phyloP scores from a whole-genome alignment of 331 rosid species.

The Rhamnella rubrinervis region DNA sequence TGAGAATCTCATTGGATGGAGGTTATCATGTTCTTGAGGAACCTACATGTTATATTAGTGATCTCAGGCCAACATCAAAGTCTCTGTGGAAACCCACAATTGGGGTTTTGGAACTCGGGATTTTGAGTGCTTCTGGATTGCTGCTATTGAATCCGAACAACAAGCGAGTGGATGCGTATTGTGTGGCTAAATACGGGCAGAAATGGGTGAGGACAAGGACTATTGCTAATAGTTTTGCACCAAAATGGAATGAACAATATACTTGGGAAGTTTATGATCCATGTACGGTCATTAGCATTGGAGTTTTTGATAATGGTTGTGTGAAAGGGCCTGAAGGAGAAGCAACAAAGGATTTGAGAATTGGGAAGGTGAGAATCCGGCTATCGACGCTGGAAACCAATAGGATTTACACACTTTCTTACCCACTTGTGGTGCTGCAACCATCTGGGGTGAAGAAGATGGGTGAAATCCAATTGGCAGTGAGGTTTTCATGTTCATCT shows the following conservation, averaged over 20 bases:
- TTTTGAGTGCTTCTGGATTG: constrained; percentile 55
- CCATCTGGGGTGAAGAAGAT: constrained; percentile 58
- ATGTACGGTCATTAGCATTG: constrained; percentile 61
- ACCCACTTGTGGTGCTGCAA: constrained; percentile 52
- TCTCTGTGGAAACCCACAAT: constrained; percentile 57
- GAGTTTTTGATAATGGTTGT: constrained; percentile 64
- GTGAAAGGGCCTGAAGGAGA: constrained; percentile 43
- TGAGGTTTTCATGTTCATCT: constrained; percentile 53
- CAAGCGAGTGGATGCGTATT: constrained; percentile 60
- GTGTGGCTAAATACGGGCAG: constrained; percentile 75
- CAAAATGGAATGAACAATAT: constrained; percentile 74
- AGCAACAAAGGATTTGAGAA: constrained; percentile 46
- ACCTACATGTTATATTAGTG: constrained; percentile 62
- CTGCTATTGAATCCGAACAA: constrained; percentile 53
- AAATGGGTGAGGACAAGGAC: constrained; percentile 71
- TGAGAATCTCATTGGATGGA: constrained; percentile 71
- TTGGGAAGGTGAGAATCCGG: constrained; percentile 70
- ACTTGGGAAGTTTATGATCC: constrained; percentile 77
- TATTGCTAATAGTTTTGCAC: constrained; percentile 42
- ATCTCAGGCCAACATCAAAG: constrained; percentile 70
- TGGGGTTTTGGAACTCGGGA: constrained; percentile 66
- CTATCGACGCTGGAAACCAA: constrained; percentile 59
- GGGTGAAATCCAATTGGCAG: constrained; percentile 68
- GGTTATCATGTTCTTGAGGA: constrained; percentile 83
- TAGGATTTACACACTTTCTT: constrained; percentile 54